A percentile compares a stretch with the other conserved stretches of the same genome.
Evolutionary conservation across 768 basidiomycete genomes (phyloP).

Genomic region (Leccinellum albellum): DNA sequence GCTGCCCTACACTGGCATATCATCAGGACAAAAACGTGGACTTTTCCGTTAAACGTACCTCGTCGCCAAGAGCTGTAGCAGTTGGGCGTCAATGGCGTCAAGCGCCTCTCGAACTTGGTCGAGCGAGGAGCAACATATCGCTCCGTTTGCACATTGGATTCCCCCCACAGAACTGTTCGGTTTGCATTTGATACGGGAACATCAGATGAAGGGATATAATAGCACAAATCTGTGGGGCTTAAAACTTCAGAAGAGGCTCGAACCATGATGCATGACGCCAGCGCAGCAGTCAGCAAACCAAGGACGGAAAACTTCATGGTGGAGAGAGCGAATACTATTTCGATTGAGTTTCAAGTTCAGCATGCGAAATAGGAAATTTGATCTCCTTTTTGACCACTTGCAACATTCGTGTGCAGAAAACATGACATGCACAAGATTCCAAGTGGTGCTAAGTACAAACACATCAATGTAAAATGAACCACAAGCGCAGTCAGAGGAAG

Average conservation of each 20-base stretch:
- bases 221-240: conserved; percentile 12
- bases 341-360: too few species aligned
- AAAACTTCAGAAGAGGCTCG: neutral
- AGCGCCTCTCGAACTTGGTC: conserved; percentile 16
- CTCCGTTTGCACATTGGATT: conserved; percentile 16
- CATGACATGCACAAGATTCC: too few species aligned
- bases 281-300: neutral
- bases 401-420: too few species aligned
- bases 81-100: conserved; percentile 15
- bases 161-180: conserved; percentile 22
- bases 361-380: neutral
- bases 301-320: conserved; percentile 1
- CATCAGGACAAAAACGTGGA: neutral
- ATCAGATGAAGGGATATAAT: conserved; percentile 10
- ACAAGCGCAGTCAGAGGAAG: too few species aligned
- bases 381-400: too few species aligned
- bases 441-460: too few species aligned
- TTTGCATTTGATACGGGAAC: conserved; percentile 15
- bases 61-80: conserved; percentile 17
- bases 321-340: too few species aligned
- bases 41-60: conserved; percentile 4
- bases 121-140: conserved; percentile 25
- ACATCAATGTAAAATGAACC: too few species aligned
- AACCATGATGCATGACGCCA: neutral
- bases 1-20: conserved; percentile 4